phyloP scores from a whole-genome alignment of 163 green algal genomes.

The Scenedesmus sp. region DNA sequence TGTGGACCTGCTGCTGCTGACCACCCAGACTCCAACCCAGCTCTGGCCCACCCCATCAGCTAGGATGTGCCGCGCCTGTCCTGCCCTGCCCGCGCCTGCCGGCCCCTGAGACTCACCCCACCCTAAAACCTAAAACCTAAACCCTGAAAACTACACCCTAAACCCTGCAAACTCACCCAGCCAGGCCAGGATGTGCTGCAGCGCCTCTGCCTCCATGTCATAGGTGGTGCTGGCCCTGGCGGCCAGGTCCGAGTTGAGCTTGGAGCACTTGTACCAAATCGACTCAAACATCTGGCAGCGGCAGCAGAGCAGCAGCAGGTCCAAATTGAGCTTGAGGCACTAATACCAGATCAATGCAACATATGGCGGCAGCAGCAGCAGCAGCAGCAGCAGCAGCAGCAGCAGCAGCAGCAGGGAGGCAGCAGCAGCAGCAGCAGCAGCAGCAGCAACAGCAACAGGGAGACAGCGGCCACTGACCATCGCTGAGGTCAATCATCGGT shows the following conservation, averaged over 20 bases:
- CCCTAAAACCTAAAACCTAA: background rate
- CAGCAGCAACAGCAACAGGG: background rate
- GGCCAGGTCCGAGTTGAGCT: conserved; percentile 24
- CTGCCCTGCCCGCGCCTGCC: too few relatives aligned
- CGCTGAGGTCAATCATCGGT: too few relatives aligned
- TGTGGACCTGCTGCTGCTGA: background rate
- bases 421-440: background rate
- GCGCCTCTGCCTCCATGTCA: conserved; percentile 41
- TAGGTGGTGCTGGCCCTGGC: background rate
- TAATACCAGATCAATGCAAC: too few relatives aligned
- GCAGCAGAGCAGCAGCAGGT: background rate
- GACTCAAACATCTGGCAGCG: conserved; percentile 57
- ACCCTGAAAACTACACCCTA: background rate
- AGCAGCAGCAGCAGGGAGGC: background rate
- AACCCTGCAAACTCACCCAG: background rate
- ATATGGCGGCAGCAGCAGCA: background rate
- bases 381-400: background rate
- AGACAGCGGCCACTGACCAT: too few relatives aligned
- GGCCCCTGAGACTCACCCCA: too few relatives aligned
- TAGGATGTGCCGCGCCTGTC: too few relatives aligned
- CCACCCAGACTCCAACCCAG: too few relatives aligned
- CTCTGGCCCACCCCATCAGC: too few relatives aligned
- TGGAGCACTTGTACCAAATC: conserved; percentile 56
- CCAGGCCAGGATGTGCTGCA: conserved; percentile 46
- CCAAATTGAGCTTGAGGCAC: too few relatives aligned